Conservation (phyloP, 2,329 filamentous ascomycete species). For the Scytalidium sp. region DNA sequence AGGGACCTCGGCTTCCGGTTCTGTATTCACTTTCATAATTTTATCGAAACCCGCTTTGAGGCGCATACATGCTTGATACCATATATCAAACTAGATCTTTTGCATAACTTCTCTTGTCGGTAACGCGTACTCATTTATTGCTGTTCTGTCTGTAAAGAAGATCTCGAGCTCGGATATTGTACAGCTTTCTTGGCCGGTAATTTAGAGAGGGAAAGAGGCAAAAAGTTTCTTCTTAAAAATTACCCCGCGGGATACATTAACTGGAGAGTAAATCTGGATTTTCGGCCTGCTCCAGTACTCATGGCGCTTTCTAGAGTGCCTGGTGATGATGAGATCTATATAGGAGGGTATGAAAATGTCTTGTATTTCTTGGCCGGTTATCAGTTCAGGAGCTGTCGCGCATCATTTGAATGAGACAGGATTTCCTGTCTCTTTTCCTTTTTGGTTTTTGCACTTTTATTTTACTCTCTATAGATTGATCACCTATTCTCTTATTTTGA, state of each 20-base stretch:
- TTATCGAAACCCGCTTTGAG: too few species aligned
- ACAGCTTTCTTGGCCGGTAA: too few species aligned
- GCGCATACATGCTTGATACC: too few species aligned
- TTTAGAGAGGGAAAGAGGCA: not conserved
- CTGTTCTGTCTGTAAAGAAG: too few species aligned
- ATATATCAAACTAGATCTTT: too few species aligned
- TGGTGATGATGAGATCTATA: conserved; percentile 68
- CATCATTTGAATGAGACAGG: not conserved
- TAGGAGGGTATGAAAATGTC: conserved; percentile 64
- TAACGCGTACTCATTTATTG: too few species aligned
- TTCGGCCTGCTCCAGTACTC: conserved; percentile 15
- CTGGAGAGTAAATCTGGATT: conserved; percentile 16
- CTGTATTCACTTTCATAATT: too few species aligned
- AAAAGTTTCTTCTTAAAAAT: not conserved
- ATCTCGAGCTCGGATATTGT: too few species aligned
- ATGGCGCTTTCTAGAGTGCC: conserved; percentile 67
- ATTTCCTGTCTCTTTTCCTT: not conserved
- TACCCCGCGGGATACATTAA: not conserved
- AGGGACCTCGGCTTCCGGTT: too few species aligned
- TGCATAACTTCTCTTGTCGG: too few species aligned
- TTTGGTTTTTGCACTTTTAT: not conserved
- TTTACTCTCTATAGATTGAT: conserved; percentile 30
- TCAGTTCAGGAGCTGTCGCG: conserved; percentile 2
- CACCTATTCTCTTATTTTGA: not conserved
- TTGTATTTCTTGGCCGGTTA: conserved; percentile 5